Evolutionary conservation across 305 asterid species (phyloP).

Genomic region (Solanum aculeatissimum): DNA sequence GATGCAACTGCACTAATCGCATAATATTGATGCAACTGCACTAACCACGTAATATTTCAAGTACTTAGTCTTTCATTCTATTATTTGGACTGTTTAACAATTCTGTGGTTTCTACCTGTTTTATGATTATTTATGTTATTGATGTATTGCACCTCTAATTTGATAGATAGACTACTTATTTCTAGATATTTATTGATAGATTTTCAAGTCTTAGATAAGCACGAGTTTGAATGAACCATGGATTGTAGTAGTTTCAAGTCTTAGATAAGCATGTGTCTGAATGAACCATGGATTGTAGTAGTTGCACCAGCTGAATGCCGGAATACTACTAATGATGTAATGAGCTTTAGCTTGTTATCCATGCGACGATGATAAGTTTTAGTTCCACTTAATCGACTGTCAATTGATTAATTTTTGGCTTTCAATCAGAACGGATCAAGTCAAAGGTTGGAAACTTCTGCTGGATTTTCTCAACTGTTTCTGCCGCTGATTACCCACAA

Average conservation of each 20-base stretch:
- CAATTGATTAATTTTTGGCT: not conserved
- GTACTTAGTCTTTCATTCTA: not conserved
- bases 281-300: not conserved
- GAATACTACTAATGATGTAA: not conserved
- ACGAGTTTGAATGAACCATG: not conserved
- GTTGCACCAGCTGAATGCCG: not conserved
- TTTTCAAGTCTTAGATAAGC: not conserved
- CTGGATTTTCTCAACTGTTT: conserved; percentile 33
- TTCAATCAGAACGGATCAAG: conserved; percentile 4
- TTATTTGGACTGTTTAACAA: not conserved
- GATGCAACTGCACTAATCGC: not conserved
- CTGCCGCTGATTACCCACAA: conserved; percentile 33
- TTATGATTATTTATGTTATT: not conserved
- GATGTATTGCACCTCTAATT: not conserved
- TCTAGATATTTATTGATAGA: not conserved
- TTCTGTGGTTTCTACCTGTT: not conserved
- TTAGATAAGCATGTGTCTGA: not conserved
- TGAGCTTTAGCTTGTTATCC: not conserved
- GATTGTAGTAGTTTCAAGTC: not conserved
- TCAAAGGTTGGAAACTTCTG: conserved; percentile 23
- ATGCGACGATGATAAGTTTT: not conserved
- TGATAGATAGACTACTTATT: not conserved
- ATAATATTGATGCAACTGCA: too few relatives aligned
- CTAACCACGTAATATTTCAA: too few relatives aligned
- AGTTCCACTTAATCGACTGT: not conserved